Evolutionary conservation across 805 yeast genomes (phyloP).

Genomic region (Starmerella bombicola): DNA sequence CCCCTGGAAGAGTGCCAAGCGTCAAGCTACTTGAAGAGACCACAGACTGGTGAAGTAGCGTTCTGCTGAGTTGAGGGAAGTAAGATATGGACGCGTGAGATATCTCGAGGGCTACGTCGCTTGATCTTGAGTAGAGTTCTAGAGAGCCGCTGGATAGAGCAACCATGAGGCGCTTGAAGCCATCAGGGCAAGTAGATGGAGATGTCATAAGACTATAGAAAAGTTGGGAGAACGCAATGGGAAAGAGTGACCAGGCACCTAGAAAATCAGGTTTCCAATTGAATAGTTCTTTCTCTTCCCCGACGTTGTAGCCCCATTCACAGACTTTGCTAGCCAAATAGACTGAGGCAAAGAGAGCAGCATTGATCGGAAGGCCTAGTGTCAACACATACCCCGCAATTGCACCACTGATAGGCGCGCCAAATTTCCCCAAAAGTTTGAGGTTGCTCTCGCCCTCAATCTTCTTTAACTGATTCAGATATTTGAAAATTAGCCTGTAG

Average conservation of each 20-base stretch:
- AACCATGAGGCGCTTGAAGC: constrained; percentile 26
- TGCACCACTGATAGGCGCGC: constrained; percentile 4
- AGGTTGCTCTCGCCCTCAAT: not conserved
- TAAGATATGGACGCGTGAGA: constrained; percentile 24
- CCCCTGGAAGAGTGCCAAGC: constrained; percentile 27
- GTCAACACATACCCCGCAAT: constrained; percentile 16
- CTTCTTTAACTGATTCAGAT: not conserved
- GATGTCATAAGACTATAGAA: constrained; percentile 28
- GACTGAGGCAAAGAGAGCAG: constrained; percentile 25
- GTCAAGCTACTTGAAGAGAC: constrained; percentile 17
- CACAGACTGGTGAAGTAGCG: constrained; percentile 23
- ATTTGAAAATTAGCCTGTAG: constrained; percentile 7
- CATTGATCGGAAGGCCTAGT: constrained; percentile 22
- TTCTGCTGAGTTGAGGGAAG: constrained; percentile 28
- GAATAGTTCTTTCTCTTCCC: constrained; percentile 28
- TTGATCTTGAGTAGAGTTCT: constrained; percentile 22
- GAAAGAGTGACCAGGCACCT: constrained; percentile 33
- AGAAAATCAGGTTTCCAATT: constrained; percentile 28
- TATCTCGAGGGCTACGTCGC: constrained; percentile 26
- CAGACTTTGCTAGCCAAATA: constrained; percentile 27
- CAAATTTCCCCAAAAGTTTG: not conserved
- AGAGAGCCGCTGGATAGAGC: constrained; percentile 25
- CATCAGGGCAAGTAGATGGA: constrained; percentile 28
- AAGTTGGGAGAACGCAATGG: constrained; percentile 32
- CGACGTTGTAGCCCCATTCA: constrained; percentile 29